Evolutionary conservation across 257 asterid species (phyloP), one percentile per base, ranked within the genome.

Genomic region (Euphrasia confusa): DNA sequence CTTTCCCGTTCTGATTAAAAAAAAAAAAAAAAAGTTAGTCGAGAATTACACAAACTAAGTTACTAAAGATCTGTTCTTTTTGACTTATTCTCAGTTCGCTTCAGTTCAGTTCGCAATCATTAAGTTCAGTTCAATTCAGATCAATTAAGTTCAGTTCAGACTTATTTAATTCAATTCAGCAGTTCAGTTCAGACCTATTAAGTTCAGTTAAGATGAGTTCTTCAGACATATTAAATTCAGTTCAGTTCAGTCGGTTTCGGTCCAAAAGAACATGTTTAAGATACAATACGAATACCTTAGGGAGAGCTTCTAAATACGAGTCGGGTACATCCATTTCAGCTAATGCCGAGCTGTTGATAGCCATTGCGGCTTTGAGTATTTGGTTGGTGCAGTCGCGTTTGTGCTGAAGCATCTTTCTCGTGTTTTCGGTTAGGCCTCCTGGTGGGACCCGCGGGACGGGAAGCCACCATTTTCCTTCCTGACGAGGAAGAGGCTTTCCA

Each of bases 401-500:
- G 52, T 84, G 83, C 58, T 82, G 86, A 69, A 86, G 65, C 70
- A 64, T 72, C 70, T 78, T 89, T 74, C 95, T 79, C 62, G 91
- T 68, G 54, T 75, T 72, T 62, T 79, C 87, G 21, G 72, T 78
- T 57, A 89, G 82, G 65, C 97, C 97, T 7, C 87, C 79, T 1
- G 77, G 70, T 11, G 89, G 90, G 48, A 86, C 94, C 10, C 87
- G 77, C 52, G 97, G 95, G 61, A 84, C 86, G 0, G 97, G 97
- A 53, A 89, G 89, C 95, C 97, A 89, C 97, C 97, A 89, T 78
- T 86, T 89, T 63, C 80, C 84, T 66, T 84, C 87, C 61, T 81
- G 94, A 42, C 80, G 79, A 0, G 89, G 81, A 0, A 80, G 87
- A 49, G 80, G 78, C 21, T 77, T 75, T 50, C 81, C 71, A 70